Conservation (phyloP, 2,329 filamentous ascomycete genomes). For the Zasmidium angulare region DNA sequence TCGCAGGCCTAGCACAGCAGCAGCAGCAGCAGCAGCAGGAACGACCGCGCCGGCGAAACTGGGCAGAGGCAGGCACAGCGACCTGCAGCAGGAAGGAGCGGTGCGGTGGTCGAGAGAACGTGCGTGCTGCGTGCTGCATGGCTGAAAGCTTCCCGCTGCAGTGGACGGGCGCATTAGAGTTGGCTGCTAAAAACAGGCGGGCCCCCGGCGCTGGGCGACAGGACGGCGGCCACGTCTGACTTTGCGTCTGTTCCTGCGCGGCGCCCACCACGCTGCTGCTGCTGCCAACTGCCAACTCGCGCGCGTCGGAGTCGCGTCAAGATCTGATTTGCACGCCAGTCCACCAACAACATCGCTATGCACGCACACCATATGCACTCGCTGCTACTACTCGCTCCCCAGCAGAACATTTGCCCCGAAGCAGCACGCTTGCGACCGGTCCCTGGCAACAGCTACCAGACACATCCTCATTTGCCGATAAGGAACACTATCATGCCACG, state of each 20-base stretch:
- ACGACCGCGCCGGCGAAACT: no score
- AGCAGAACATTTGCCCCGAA: background rate
- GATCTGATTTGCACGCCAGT: background rate
- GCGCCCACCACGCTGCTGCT: background rate
- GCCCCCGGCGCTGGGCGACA: background rate
- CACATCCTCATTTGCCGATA: background rate
- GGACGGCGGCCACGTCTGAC: background rate
- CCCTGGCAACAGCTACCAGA: background rate
- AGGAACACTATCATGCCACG: background rate
- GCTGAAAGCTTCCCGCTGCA: background rate
- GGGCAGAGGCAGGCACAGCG: no score
- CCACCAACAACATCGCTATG: background rate
- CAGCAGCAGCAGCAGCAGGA: background rate
- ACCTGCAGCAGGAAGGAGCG: no score
- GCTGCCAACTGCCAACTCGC: background rate
- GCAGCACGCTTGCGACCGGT: background rate
- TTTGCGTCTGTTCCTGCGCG: background rate
- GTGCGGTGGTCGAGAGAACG: background rate
- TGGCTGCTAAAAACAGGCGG: background rate
- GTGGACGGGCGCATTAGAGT: background rate
- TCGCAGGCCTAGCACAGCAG: background rate
- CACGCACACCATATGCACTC: background rate
- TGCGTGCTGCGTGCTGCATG: background rate
- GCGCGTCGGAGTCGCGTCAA: conserved; percentile 1
- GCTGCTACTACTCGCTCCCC: no score